A percentile compares a stretch with the other conserved stretches of the same genome.
Evolutionary conservation across 805 yeast species (phyloP).

Genomic region (Starmerella stigmatis): DNA sequence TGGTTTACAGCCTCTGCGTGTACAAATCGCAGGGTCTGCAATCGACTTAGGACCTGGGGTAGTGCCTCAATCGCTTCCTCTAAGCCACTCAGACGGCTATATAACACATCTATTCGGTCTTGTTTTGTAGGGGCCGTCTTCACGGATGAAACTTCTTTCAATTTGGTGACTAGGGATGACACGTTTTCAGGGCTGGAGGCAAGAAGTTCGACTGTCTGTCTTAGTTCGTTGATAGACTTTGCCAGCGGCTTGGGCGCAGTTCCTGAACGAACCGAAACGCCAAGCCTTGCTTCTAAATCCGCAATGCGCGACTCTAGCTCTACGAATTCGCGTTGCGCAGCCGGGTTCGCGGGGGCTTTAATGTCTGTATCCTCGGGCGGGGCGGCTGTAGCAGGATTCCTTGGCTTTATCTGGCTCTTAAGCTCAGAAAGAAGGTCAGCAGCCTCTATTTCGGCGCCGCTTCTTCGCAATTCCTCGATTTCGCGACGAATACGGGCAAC

Average conservation of each 20-base stretch:
- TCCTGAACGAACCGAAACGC: slow-evolving; percentile 1
- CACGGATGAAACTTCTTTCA: background rate
- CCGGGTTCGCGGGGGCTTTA: too few relatives aligned
- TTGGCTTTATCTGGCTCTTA: background rate
- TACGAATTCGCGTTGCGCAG: slow-evolving; percentile 1
- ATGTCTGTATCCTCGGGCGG: background rate
- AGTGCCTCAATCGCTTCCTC: slow-evolving; percentile 6
- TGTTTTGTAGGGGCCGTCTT: background rate
- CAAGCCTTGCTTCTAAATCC: slow-evolving; percentile 5
- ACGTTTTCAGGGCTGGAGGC: slow-evolving; percentile 3
- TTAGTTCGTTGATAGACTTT: background rate
- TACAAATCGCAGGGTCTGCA: slow-evolving; percentile 10
- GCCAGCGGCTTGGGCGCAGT: background rate
- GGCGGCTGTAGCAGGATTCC: background rate
- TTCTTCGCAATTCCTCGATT: slow-evolving; percentile 9
- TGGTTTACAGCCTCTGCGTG: slow-evolving; percentile 5
- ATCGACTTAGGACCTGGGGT: slow-evolving; percentile 12
- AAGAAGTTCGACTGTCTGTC: background rate
- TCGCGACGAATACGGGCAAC: slow-evolving; percentile 12
- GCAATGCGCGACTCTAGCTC: slow-evolving; percentile 11
- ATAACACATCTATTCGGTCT: slow-evolving; percentile 4
- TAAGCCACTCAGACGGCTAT: background rate
- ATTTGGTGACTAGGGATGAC: background rate
- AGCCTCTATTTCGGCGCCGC: slow-evolving; percentile 1
- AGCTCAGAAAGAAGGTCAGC: slow-evolving; percentile 8